Conservation (phyloP, 352 stramenopile species). For the Phytophthora colocasiae region DNA sequence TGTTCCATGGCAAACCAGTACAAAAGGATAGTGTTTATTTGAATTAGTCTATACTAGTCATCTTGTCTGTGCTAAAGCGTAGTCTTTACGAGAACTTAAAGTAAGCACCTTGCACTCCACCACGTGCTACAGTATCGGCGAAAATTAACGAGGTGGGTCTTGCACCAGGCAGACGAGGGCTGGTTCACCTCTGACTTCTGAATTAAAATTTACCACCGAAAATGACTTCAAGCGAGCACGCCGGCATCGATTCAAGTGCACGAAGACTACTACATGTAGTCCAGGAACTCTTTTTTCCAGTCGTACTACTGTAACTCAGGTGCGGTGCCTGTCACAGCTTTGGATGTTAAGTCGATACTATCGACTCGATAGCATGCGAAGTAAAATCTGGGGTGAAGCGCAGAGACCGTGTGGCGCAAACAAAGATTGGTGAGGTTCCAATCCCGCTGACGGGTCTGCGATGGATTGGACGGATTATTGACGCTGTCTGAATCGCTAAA, state of each 20-base stretch:
- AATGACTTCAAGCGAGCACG: neutral
- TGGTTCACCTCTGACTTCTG: neutral
- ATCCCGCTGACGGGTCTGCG: neutral
- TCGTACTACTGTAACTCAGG: neutral
- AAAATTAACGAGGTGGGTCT: neutral
- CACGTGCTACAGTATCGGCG: too few species aligned
- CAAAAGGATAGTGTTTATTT: too few species aligned
- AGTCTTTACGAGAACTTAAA: neutral
- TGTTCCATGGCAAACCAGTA: too few species aligned
- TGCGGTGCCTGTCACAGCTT: neutral
- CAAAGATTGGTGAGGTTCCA: neutral
- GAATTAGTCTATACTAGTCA: too few species aligned
- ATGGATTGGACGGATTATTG: neutral
- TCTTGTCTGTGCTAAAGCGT: too few species aligned
- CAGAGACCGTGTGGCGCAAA: neutral
- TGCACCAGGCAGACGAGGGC: neutral
- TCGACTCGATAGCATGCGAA: constrained; percentile 1
- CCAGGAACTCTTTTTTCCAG: neutral
- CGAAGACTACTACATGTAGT: neutral
- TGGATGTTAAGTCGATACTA: neutral
- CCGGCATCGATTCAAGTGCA: neutral
- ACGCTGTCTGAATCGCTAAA: constrained; percentile 1
- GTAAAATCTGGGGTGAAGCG: neutral
- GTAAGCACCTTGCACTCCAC: neutral
- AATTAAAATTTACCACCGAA: neutral